Conservation (phyloP, 306 rosid species). For the Lathyrus aphaca region DNA sequence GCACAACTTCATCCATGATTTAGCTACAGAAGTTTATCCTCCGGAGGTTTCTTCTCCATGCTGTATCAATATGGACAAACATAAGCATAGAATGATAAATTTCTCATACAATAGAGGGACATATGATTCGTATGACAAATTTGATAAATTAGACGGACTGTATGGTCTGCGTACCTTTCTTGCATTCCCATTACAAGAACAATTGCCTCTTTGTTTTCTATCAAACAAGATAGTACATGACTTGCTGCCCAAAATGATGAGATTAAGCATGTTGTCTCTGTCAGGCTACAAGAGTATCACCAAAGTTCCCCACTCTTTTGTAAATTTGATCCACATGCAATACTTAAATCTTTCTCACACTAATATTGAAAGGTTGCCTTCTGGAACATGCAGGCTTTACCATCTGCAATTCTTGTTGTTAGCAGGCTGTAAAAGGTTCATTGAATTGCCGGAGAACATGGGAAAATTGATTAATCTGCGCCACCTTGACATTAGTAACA, state of each 20-base stretch:
- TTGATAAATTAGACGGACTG: not conserved
- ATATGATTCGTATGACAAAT: not conserved
- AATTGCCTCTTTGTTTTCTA: not conserved
- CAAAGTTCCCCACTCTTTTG: conserved; percentile 5
- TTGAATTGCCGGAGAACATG: conserved; percentile 5
- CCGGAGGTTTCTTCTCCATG: not conserved
- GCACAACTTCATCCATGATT: not conserved
- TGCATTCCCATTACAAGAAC: conserved; percentile 4
- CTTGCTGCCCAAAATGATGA: not conserved
- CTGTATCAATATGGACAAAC: not conserved
- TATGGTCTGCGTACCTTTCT: not conserved
- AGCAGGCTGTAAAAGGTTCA: not conserved
- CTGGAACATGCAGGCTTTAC: not conserved
- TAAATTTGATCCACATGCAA: conserved; percentile 25
- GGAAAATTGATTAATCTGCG: not conserved
- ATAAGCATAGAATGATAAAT: not conserved
- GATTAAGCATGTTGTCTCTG: conserved; percentile 29
- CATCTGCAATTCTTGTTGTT: conserved; percentile 39
- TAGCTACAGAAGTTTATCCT: not conserved
- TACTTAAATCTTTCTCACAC: conserved; percentile 7
- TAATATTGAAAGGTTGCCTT: conserved; percentile 9
- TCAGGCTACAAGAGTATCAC: not conserved
- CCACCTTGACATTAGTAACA: conserved; percentile 5
- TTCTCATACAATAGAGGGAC: not conserved
- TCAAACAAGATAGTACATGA: conserved; percentile 11